Evolutionary conservation across 495 filamentous ascomycete species (phyloP), one percentile per base, ranked within the genome.

Genomic region (Platismatia glauca): DNA sequence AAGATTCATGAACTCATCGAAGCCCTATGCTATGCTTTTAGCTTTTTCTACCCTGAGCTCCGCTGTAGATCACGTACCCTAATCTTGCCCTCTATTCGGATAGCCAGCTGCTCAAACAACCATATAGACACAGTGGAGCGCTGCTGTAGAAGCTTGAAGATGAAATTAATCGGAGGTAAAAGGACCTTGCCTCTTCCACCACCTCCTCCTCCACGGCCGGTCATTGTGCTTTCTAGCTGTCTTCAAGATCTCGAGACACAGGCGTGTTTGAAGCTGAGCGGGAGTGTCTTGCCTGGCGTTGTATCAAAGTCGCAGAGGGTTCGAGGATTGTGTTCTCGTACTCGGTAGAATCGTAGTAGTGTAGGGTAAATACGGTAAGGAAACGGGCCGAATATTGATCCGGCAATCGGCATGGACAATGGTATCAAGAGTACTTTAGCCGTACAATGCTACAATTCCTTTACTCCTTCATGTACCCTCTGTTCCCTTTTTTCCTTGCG

Each of bases 1-100:
- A 48, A 98, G 81, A 75, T 98, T 98, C 95, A 98, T 97, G 76
- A 97, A 98, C 73, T 98, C 94, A 74, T 98, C 94, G 66, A 96
- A 98, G 38, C 91, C 91, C 88, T 95, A 70, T 24, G 37, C 39
- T 31, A 39, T 22, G n/a, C 61, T 48, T 41, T 59, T 41, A 66
- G 61, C 38, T 29, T 29, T 55, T 57, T 39, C 31, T 20, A 52
- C 27, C 44, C 34, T 18, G n/a, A 18, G 62, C 7, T 39, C 29
- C 0, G 5, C 55, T 34, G 11, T 22, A 38, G 20, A 37, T n/a
- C 58, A 71, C 84, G 29, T 72, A 96, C 93, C 70, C 91, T 82
- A 67, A 98, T 95, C 75, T 91, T 95, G 31, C 94, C 94, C 71
- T 96, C 89, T 72, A 98, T 96, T 61, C 95, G 80, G 69, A 96